Evolutionary conservation across 176 grass and related monocot genomes (phyloP).

Genomic region (Phoenix dactylifera): DNA sequence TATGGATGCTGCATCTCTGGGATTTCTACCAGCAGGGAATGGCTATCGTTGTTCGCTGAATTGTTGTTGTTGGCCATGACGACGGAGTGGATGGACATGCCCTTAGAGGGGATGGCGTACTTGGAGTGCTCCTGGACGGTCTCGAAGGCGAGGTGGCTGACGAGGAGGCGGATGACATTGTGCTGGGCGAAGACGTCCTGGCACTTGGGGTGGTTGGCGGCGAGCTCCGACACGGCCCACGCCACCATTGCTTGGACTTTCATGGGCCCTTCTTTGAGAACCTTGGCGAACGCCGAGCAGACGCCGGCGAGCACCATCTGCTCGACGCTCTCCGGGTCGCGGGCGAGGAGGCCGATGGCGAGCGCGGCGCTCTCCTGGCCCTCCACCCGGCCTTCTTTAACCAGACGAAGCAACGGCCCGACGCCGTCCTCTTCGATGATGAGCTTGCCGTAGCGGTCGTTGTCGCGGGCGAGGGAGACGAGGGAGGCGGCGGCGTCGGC

Average conservation of each 20-base stretch:
- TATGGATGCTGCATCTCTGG: constrained; percentile 30
- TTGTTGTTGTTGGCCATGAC: constrained; percentile 81
- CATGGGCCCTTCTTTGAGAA: constrained; percentile 88
- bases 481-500: constrained; percentile 83
- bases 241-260: constrained; percentile 91
- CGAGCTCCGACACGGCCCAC: constrained; percentile 85
- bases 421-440: constrained; percentile 96
- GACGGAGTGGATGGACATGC: constrained; percentile 64
- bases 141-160: constrained; percentile 82
- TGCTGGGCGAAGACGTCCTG: constrained; percentile 80
- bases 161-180: constrained; percentile 67
- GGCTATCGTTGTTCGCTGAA: too few species aligned
- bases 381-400: constrained; percentile 68
- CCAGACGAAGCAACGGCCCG: constrained; percentile 58
- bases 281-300: constrained; percentile 68
- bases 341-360: constrained; percentile 76
- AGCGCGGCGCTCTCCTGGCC: constrained; percentile 77
- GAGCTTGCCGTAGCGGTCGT: constrained; percentile 77
- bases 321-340: constrained; percentile 79
- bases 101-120: constrained; percentile 59
- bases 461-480: constrained; percentile 85
- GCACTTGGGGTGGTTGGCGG: constrained; percentile 60
- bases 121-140: constrained; percentile 97
- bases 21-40: constrained; percentile 1
- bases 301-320: constrained; percentile 75